Evolutionary conservation across 2,329 filamentous ascomycete species (phyloP), one percentile per base, ranked within the genome.

Genomic region (Magnaporthiopsis rhizophila): DNA sequence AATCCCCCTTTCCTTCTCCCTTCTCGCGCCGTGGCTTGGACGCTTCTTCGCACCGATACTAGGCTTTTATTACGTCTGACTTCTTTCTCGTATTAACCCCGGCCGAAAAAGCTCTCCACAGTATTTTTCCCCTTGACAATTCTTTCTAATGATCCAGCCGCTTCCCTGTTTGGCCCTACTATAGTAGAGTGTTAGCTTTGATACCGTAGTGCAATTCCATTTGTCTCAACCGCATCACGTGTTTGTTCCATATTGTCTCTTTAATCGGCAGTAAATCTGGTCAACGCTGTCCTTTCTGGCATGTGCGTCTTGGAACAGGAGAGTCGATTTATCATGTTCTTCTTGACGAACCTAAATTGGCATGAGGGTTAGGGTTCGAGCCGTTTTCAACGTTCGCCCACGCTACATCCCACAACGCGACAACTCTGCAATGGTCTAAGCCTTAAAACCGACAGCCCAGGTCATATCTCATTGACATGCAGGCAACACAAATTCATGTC

Each of bases 401-500:
- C 36, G 36, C 13, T 18, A 45, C 3, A 45, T 45, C 2, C 26
- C 26, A 26, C 26, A 15, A 18, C 13, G 4, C 38, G 26, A 26
- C 26, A 26, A n/a, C 8, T 38, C 26, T 36, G 34, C 53, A 67
- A 75, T 77, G 60, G 6, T 53, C 9, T 24, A 53, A n/a, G 3
- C 3, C 21, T 11, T 8, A 8, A n/a, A 7, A 24, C 13, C 45
- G 2, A 53, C 45, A 21, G n/a, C 18, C 3, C 45, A n/a, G 21
- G 21, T 6, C 18, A 21, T 11, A 24, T n/a, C 45, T 11, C 45
- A 21, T 53, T 53, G 45, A 53, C 21, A 24, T 53, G 45, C n/a
- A 7, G 11, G 4, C 7, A 8, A 53, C 21, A 6, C 18, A 11
- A 53, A n/a, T 24, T n/a, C 45, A 53, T 53, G 45, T 53, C 45